Evolutionary conservation across 257 asterid species (phyloP).

Genomic region (Salvia splendens): DNA sequence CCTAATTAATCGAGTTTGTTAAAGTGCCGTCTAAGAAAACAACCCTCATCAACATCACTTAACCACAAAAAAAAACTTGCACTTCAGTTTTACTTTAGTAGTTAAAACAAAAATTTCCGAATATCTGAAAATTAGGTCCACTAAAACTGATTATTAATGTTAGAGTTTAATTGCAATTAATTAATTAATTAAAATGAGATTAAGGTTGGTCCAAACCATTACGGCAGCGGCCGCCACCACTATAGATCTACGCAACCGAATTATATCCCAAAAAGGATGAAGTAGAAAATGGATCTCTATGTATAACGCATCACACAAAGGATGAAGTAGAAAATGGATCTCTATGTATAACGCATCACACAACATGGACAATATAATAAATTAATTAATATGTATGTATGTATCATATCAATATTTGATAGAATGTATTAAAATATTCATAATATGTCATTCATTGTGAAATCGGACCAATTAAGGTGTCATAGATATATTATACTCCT

Average conservation of each 20-base stretch:
- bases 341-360: neutral
- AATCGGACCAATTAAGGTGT: too few relatives aligned
- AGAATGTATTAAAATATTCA: too few relatives aligned
- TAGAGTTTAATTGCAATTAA: too few relatives aligned
- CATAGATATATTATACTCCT: too few relatives aligned
- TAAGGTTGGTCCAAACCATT: slow-evolving; percentile 20
- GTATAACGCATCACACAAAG: neutral
- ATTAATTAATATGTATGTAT: too few relatives aligned
- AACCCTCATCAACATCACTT: slow-evolving; percentile 23
- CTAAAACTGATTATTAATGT: too few relatives aligned
- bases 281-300: slow-evolving; percentile 17
- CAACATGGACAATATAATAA: neutral
- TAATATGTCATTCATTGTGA: too few relatives aligned
- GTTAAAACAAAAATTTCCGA: neutral
- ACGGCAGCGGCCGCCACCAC: slow-evolving; percentile 26
- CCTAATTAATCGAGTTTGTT: slow-evolving; percentile 32
- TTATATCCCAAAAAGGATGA: slow-evolving; percentile 28
- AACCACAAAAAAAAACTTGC: slow-evolving; percentile 4
- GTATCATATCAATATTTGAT: too few relatives aligned
- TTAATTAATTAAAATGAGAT: too few relatives aligned
- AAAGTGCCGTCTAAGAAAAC: neutral
- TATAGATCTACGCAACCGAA: slow-evolving; percentile 14
- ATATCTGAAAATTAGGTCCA: slow-evolving; percentile 1
- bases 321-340: slow-evolving; percentile 24
- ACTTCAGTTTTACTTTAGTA: neutral